These are phyloP conservation scores for Mollisiaceae sp. DNA, from an alignment of 2,329 filamentous ascomycete species.

Conservation along the genomic window DNA sequence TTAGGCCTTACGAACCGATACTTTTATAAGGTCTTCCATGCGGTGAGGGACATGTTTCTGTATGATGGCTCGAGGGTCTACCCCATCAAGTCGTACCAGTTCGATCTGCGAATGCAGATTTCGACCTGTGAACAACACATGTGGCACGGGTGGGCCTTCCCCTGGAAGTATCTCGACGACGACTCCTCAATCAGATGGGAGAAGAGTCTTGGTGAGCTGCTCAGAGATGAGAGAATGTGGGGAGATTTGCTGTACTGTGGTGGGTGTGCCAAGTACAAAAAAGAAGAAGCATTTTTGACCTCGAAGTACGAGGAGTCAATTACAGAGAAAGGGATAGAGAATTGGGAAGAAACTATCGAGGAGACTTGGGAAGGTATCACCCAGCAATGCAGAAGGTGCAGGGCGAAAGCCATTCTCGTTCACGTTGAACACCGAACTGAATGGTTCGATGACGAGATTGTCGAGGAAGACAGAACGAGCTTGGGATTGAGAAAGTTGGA, in stretches of 20 bases:
- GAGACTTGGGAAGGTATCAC: background rate
- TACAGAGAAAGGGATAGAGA: background rate
- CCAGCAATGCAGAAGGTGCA: constrained; percentile 10
- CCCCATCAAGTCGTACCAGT: background rate
- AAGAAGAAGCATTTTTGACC: background rate
- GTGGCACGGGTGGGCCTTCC: background rate
- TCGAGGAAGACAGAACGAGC: constrained; percentile 1
- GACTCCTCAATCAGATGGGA: constrained; percentile 10
- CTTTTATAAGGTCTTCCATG: constrained; percentile 17
- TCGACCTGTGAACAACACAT: constrained; percentile 7
- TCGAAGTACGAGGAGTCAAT: constrained; percentile 1
- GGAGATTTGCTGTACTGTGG: constrained; percentile 10
- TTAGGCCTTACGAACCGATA: constrained; percentile 1
- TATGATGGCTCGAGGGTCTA: background rate
- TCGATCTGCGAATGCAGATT: constrained; percentile 13
- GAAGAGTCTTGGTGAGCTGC: constrained; percentile 11
- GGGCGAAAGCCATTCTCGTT: background rate
- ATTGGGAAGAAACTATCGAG: background rate
- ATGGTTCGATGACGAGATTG: background rate
- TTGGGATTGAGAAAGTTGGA: constrained; percentile 5
- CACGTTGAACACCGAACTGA: constrained; percentile 11
- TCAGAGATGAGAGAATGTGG: constrained; percentile 19
- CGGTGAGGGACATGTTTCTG: background rate
- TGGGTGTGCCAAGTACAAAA: constrained; percentile 19
- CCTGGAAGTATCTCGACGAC: background rate